Evolutionary conservation across 2,329 filamentous ascomycete genomes (phyloP), one percentile per base, ranked within the genome.

Genomic region (Aureobasidium sp.): DNA sequence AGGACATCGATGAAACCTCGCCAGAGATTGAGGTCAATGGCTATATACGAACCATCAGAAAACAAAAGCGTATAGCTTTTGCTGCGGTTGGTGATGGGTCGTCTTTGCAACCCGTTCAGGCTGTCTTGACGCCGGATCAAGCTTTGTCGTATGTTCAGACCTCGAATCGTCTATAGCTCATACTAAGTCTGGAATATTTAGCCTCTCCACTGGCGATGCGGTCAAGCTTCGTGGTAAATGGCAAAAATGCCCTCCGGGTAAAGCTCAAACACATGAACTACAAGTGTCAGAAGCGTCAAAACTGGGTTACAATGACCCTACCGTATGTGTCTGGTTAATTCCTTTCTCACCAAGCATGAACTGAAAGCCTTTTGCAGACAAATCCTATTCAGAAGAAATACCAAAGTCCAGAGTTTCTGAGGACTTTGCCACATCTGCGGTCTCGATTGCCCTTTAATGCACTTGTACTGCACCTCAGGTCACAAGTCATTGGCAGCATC

Each of bases 381-480:
- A 96, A 90, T 72, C 94, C 94, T 3, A 85, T 99, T 27, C 94
- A 99, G 76, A 96, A 96, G 76, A 97, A 97, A 76, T 96, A 94
- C 69, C 92, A 97, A 69, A 90, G 87, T 5, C 80, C 88, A 56
- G 93, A 97, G 72, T 97, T 88, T 73, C 84, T 99, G 65, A 88
- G 94, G 63, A 89, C 88, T 13, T 82, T 96, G 58, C 91, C 93
- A 55, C 94, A 99, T 76, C 81, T 99, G 63, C 88, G 94, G 63
- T 78, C 89, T 66, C 88, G 93, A 69, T 86, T 90, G 20, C 89
- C 90, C 0, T 83, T 90, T 71, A 92, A 96, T 75, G 84, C 91
- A 29, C 81, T 91, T 46, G 78, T 97, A 64, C 80, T 96, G 52
- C 87, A 90, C 51, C 82, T 97, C 64, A 86, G 94, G 66, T 97